Evolutionary conservation across 2,329 filamentous ascomycete genomes (phyloP).

Genomic region (Aspergillus piperis): DNA sequence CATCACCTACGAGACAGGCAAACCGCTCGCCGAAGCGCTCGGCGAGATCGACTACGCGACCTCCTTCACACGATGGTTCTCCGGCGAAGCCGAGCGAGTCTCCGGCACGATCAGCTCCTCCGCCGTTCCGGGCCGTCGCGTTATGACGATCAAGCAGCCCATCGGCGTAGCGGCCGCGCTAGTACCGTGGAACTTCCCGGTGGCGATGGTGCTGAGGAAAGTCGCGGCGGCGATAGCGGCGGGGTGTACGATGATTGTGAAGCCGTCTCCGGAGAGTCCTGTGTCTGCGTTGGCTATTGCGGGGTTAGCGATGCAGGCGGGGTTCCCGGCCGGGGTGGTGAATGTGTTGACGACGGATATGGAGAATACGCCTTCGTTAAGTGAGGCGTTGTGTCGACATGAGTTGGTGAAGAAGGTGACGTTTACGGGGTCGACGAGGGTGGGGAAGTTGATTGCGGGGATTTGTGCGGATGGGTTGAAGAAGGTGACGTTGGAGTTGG

Average conservation of each 20-base stretch:
- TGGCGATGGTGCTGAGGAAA: constrained; percentile 69
- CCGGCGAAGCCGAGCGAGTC: constrained; percentile 63
- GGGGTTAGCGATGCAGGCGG: constrained; percentile 55
- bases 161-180: constrained; percentile 68
- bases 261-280: constrained; percentile 69
- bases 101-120: constrained; percentile 63
- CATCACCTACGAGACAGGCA: constrained; percentile 63
- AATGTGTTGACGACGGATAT: constrained; percentile 60
- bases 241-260: constrained; percentile 73
- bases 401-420: constrained; percentile 61
- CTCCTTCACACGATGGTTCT: constrained; percentile 60
- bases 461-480: constrained; percentile 63
- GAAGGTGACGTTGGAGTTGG: constrained; percentile 65
- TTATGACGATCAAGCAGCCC: constrained; percentile 74
- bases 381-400: constrained; percentile 57
- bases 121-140: constrained; percentile 62
- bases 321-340: constrained; percentile 61
- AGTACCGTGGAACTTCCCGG: constrained; percentile 73
- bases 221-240: constrained; percentile 68
- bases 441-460: constrained; percentile 64
- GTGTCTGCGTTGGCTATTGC: constrained; percentile 58
- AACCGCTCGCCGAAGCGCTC: constrained; percentile 56
- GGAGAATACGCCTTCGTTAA: constrained; percentile 42
- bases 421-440: constrained; percentile 62
- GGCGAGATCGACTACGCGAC: constrained; percentile 60